Conservation (phyloP, 73 alveolate genomes). For the Paramecium biaurelia region DNA sequence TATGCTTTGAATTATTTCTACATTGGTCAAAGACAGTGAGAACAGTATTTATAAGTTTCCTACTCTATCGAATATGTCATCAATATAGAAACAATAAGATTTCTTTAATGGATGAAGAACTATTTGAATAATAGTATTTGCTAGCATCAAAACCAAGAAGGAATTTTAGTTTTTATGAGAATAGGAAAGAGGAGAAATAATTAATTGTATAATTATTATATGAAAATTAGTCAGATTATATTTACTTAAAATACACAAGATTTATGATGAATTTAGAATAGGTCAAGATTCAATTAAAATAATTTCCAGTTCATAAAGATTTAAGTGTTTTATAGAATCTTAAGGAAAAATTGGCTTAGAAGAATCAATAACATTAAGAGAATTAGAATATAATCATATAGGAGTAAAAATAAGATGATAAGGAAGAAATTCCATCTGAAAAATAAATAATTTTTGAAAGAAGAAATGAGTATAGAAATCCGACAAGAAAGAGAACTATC, state of each 20-base stretch:
- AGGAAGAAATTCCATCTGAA: neutral
- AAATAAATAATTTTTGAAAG: neutral
- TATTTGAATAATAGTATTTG: neutral
- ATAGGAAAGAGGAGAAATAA: conserved; percentile 15
- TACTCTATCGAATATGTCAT: neutral
- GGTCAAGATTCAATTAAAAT: neutral
- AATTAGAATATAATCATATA: neutral
- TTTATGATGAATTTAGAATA: neutral
- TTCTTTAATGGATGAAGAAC: neutral
- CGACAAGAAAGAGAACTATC: neutral
- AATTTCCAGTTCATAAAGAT: neutral
- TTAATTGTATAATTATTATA: neutral
- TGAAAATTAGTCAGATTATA: neutral
- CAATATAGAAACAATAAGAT: neutral
- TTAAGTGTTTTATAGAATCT: neutral
- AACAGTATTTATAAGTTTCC: neutral
- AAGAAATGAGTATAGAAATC: conserved; percentile 11
- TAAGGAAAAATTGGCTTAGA: neutral
- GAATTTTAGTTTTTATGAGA: conserved; percentile 14
- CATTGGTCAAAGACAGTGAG: conserved; percentile 49
- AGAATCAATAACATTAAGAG: neutral
- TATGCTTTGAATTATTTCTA: neutral
- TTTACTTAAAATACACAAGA: neutral
- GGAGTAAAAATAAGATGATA: neutral
- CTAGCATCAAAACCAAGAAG: neutral